phyloP scores from a whole-genome alignment of 2,329 filamentous ascomycete species.

The Beauveria medogensis region DNA sequence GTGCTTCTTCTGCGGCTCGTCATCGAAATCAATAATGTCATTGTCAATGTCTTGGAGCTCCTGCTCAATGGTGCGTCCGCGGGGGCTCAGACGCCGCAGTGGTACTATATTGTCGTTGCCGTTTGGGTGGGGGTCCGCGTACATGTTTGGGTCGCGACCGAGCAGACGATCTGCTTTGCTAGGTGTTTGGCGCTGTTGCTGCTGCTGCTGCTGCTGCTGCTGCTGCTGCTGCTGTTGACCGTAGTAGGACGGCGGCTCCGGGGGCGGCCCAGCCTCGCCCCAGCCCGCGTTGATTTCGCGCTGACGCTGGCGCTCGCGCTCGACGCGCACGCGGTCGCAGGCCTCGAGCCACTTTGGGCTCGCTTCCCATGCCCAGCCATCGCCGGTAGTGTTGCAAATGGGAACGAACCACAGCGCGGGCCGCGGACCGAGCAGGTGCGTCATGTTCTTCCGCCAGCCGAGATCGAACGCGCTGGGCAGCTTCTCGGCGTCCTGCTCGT shows the following conservation, averaged over 20 bases:
- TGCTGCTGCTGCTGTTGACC: slow-evolving; percentile 16
- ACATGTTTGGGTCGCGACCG: slow-evolving; percentile 48
- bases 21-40: slow-evolving; percentile 23
- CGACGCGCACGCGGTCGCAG: slow-evolving; percentile 51
- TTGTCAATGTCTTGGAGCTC: slow-evolving; percentile 34
- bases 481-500: slow-evolving; percentile 80
- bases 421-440: slow-evolving; percentile 70
- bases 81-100: slow-evolving; percentile 39
- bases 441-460: slow-evolving; percentile 70
- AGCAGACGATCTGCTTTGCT: slow-evolving; percentile 51
- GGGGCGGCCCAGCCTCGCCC: slow-evolving; percentile 37
- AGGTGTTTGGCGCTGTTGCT: slow-evolving; percentile 17
- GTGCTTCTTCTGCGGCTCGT: slow-evolving; percentile 30
- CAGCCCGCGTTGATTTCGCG: slow-evolving; percentile 61
- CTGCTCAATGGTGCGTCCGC: slow-evolving; percentile 36
- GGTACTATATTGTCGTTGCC: slow-evolving; percentile 24
- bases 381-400: slow-evolving; percentile 75
- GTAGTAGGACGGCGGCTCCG: slow-evolving; percentile 13
- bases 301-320: slow-evolving; percentile 51
- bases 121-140: slow-evolving; percentile 24
- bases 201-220: slow-evolving; percentile 19
- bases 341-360: slow-evolving; percentile 70
- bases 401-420: slow-evolving; percentile 72
- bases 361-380: slow-evolving; percentile 92
- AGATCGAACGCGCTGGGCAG: slow-evolving; percentile 92